These are phyloP conservation scores for Dendrocalamus sinicus DNA, from an alignment of 176 grass and related monocot genomes.

Conservation along the genomic window DNA sequence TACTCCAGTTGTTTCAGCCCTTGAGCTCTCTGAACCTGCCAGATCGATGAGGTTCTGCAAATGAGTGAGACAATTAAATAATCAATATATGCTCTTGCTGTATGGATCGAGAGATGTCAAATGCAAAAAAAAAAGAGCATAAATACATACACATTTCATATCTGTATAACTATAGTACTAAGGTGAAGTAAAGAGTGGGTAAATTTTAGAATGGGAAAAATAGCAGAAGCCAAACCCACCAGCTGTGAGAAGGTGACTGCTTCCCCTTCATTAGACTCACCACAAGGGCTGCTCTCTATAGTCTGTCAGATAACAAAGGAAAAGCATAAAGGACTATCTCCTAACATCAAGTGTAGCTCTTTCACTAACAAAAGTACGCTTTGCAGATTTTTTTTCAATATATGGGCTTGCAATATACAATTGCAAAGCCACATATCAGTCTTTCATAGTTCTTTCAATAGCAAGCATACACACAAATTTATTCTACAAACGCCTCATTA, in stretches of 20 bases:
- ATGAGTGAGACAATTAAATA: slow-evolving; percentile 57
- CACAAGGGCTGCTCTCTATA: slow-evolving; percentile 91
- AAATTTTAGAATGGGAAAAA: slow-evolving; percentile 24
- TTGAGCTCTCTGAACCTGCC: slow-evolving; percentile 99
- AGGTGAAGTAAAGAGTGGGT: slow-evolving; percentile 33
- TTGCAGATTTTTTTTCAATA: not conserved
- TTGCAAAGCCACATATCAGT: slow-evolving; percentile 15
- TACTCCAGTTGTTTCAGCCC: slow-evolving; percentile 96
- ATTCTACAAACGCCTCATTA: slow-evolving; percentile 44
- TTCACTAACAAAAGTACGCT: slow-evolving; percentile 32
- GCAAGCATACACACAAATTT: slow-evolving; percentile 16
- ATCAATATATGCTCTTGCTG: slow-evolving; percentile 45
- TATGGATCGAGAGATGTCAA: not conserved
- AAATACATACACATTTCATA: slow-evolving; percentile 1
- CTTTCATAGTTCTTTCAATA: slow-evolving; percentile 28
- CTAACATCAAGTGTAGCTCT: slow-evolving; percentile 28
- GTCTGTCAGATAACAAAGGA: slow-evolving; percentile 62
- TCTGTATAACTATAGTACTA: not conserved
- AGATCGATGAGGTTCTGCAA: slow-evolving; percentile 99
- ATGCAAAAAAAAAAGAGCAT: not conserved
- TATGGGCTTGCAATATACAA: not conserved
- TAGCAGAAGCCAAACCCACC: slow-evolving; percentile 57
- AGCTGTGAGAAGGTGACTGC: slow-evolving; percentile 94
- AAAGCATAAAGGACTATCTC: slow-evolving; percentile 25
- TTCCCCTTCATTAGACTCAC: slow-evolving; percentile 79